Conservation (phyloP, 2,329 filamentous ascomycete genomes). For the Zymoseptoria brevis region DNA sequence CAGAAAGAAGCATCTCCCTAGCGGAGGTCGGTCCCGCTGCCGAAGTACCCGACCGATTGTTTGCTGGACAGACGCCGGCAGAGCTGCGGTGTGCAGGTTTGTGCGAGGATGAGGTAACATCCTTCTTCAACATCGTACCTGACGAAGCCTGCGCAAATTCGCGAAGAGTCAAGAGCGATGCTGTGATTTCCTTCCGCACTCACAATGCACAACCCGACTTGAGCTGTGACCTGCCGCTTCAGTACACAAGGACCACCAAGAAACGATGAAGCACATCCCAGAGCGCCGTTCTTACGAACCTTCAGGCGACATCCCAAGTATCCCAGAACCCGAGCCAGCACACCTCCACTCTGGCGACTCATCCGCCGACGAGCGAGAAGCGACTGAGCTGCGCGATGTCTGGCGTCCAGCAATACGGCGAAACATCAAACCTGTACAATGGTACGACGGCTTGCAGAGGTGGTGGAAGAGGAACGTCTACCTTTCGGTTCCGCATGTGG, state of each 20-base stretch:
- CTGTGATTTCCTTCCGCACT: neutral
- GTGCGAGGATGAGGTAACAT: neutral
- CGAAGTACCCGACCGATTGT: neutral
- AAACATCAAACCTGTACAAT: constrained; percentile 15
- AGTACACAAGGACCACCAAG: neutral
- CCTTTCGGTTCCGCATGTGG: constrained; percentile 43
- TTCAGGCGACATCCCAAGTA: constrained; percentile 4
- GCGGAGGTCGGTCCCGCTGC: neutral
- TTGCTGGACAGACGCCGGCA: neutral
- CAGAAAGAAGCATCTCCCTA: neutral
- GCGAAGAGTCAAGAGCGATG: neutral
- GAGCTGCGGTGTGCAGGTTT: neutral
- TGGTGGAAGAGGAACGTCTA: constrained; percentile 46
- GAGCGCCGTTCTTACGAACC: neutral
- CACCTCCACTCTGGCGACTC: constrained; percentile 12
- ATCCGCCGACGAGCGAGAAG: constrained; percentile 27
- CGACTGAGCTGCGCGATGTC: constrained; percentile 25
- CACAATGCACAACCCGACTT: neutral
- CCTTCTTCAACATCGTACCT: neutral
- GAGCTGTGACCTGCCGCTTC: neutral
- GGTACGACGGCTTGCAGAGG: constrained; percentile 32
- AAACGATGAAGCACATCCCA: neutral
- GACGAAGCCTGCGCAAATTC: neutral
- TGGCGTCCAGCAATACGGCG: neutral
- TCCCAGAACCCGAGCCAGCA: constrained; percentile 21